These are phyloP conservation scores for Moesziomyces sp. DNA, from an alignment of 1,284 basidiomycete species.

Conservation along the genomic window DNA sequence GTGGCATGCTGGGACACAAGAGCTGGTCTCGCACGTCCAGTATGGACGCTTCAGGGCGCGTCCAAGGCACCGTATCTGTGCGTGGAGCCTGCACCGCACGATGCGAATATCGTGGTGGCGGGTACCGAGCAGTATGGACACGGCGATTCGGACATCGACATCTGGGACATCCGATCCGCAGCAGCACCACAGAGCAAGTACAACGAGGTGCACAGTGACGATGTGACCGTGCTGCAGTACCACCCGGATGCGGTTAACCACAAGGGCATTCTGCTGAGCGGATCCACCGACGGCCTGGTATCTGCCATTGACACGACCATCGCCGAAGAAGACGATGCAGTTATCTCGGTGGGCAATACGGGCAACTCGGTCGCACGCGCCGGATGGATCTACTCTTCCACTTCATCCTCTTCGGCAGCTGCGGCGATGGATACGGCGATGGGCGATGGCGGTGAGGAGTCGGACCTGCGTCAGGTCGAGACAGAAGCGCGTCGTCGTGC, in stretches of 20 bases:
- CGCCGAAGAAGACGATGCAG: constrained; percentile 63
- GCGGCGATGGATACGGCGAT: constrained; percentile 28
- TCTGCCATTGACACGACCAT: constrained; percentile 56
- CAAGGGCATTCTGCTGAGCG: constrained; percentile 54
- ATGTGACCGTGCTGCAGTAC: constrained; percentile 59
- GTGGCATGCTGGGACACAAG: constrained; percentile 51
- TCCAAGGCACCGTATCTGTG: constrained; percentile 55
- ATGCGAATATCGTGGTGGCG: constrained; percentile 46
- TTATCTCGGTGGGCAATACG: constrained; percentile 62
- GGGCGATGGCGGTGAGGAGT: constrained; percentile 21
- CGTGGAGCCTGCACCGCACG: constrained; percentile 36
- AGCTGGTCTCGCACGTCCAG: constrained; percentile 13
- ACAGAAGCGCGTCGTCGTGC: constrained; percentile 31
- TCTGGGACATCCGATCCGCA: constrained; percentile 57
- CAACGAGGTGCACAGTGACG: constrained; percentile 65
- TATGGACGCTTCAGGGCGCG: constrained; percentile 32
- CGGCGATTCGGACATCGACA: constrained; percentile 58
- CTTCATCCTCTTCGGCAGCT: background rate
- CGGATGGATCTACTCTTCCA: constrained; percentile 52
- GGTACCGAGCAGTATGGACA: constrained; percentile 62
- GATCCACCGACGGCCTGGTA: constrained; percentile 62
- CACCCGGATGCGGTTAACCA: constrained; percentile 45
- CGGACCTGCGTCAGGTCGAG: constrained; percentile 33
- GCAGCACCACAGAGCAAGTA: constrained; percentile 52
- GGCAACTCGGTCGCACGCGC: constrained; percentile 59